Evolutionary conservation across 352 stramenopile genomes (phyloP).

Genomic region (Phytophthora pluvialis): DNA sequence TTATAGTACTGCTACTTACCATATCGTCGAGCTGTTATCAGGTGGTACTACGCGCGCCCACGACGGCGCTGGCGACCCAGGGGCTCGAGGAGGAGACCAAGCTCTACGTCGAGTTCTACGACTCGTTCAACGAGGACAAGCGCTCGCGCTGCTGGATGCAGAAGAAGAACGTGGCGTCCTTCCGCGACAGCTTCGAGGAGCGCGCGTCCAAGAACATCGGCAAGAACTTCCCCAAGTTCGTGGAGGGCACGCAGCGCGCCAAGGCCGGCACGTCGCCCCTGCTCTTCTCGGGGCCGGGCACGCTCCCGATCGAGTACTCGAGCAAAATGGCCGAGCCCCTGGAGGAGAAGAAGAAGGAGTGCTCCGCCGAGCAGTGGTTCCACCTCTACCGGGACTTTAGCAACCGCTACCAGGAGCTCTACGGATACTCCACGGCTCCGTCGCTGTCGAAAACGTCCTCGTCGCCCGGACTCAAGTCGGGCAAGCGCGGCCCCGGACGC

Average conservation of each 20-base stretch:
- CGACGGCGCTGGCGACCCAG: slow-evolving; percentile 54
- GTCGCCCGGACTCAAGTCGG: slow-evolving; percentile 14
- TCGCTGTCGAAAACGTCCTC: slow-evolving; percentile 13
- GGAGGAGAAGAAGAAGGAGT: slow-evolving; percentile 53
- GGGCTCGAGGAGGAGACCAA: slow-evolving; percentile 75
- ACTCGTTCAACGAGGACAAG: slow-evolving; percentile 78
- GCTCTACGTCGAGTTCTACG: slow-evolving; percentile 85
- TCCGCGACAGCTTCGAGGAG: slow-evolving; percentile 79
- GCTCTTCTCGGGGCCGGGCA: slow-evolving; percentile 68
- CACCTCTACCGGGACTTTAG: slow-evolving; percentile 78
- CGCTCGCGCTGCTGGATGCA: slow-evolving; percentile 86
- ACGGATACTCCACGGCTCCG: slow-evolving; percentile 43
- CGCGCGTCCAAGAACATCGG: slow-evolving; percentile 80
- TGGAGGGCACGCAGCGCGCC: slow-evolving; percentile 78
- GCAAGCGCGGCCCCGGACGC: slow-evolving; percentile 27
- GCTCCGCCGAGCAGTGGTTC: slow-evolving; percentile 60
- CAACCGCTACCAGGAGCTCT: slow-evolving; percentile 57
- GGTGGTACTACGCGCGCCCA: slow-evolving; percentile 76
- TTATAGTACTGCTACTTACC: slow-evolving; percentile 14
- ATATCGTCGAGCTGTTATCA: slow-evolving; percentile 3
- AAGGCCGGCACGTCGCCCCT: slow-evolving; percentile 67
- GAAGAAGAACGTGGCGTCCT: slow-evolving; percentile 78
- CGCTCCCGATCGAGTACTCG: slow-evolving; percentile 82
- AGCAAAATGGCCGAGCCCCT: slow-evolving; percentile 68
- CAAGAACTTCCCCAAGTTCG: slow-evolving; percentile 80